Evolutionary conservation across 148 eudicot species (phyloP).

Genomic region (Agrostemma githago): DNA sequence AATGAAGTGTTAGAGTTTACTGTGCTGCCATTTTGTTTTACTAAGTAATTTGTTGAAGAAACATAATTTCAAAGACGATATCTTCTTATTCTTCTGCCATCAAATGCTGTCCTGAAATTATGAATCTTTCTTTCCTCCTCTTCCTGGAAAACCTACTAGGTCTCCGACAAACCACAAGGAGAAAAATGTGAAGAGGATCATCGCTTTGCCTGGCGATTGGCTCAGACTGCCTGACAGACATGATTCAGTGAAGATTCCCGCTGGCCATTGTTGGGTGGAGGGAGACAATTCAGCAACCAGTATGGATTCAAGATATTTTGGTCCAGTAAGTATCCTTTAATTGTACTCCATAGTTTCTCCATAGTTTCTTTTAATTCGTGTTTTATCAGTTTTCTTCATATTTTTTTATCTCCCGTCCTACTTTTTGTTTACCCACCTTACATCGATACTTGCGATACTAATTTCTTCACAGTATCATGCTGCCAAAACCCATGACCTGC

Average conservation of each 20-base stretch:
- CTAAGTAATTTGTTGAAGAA: not conserved
- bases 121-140: constrained; percentile 11
- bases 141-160: constrained; percentile 31
- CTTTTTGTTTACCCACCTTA: not conserved
- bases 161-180: constrained; percentile 76
- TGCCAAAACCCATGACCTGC: not conserved
- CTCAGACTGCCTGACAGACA: constrained; percentile 36
- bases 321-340: constrained; percentile 56
- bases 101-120: constrained; percentile 3
- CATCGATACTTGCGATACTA: not conserved
- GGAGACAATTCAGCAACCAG: constrained; percentile 83
- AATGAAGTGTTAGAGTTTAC: not conserved
- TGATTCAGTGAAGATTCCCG: constrained; percentile 62
- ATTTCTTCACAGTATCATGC: no score
- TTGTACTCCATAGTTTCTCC: not conserved
- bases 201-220: constrained; percentile 91
- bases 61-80: not conserved
- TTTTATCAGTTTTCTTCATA: not conserved
- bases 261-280: constrained; percentile 98
- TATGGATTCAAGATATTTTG: constrained; percentile 71
- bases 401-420: not conserved
- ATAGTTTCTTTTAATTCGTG: not conserved
- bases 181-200: constrained; percentile 71
- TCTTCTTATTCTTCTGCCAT: not conserved
- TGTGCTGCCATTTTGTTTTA: not conserved